Evolutionary conservation across 306 rosid genomes (phyloP), one percentile per base, ranked within the genome.

Genomic region (Cucurbita moschata): DNA sequence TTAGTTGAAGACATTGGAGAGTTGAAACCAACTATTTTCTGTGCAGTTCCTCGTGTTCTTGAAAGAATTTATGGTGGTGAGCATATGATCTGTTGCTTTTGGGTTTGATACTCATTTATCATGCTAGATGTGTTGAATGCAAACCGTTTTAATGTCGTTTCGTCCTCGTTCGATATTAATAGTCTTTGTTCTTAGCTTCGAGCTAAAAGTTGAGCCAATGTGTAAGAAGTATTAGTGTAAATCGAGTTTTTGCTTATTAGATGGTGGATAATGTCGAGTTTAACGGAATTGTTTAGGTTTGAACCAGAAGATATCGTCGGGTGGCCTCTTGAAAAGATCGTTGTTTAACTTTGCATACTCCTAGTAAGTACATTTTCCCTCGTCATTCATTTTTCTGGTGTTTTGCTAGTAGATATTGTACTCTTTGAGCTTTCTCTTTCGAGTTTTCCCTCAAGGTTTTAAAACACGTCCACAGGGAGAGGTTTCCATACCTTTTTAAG

Each of bases 41-140:
- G 97, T 89, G 97, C 99, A 50, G 99, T 94, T 80, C 98, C 98
- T 21, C 97, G 97, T 51, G 98, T 94, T 71, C 87, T 94, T 67
- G 98, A 94, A 65, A 85, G 98, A 83, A 88, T 94, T 72, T 82
- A 94, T 71, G 40, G 92, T 15, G 97, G 98, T 94, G 76, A 79
- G 77, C 75, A 74, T 71, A 53, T n/a, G 58, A 53, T 53, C 7
- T n/a, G 58, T 53, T 53, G 58, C 26, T 53, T 53, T 6, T 1
- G 58, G 58, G n/a, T n/a, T 12, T 30, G 35, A 30, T 30, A 30
- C 35, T 30, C 35, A 30, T 30, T 30, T 30, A 30, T 30, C 35
- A 30, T 30, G 35, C 35, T 1, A 30, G 35, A 30, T 2, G 35
- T 30, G 35, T 30, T 30, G 35, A 30, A 30, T 30, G 1, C 35